phyloP scores from a whole-genome alignment of 768 basidiomycete species.

The Rhodosporidiobolus sp. region DNA sequence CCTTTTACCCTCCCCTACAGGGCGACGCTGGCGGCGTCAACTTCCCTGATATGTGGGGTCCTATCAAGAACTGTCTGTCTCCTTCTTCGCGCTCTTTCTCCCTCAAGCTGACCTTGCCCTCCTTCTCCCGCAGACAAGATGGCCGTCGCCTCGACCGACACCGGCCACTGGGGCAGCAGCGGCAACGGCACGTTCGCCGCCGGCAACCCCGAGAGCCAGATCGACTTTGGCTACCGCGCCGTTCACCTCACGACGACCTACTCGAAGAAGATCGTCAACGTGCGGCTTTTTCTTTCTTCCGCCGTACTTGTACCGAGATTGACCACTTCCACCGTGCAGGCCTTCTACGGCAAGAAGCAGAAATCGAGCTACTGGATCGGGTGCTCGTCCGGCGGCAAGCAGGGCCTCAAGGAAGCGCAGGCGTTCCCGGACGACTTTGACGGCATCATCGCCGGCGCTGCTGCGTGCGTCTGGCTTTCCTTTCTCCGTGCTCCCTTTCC shows the following conservation, averaged over 20 bases:
- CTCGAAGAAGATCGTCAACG: constrained; percentile 38
- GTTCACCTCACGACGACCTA: constrained; percentile 40
- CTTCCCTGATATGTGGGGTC: constrained; percentile 34
- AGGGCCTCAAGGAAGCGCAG: constrained; percentile 33
- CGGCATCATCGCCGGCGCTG: constrained; percentile 36
- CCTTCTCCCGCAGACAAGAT: constrained; percentile 3
- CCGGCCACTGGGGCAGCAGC: constrained; percentile 17
- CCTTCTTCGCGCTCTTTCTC: neutral
- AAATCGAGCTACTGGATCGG: constrained; percentile 38
- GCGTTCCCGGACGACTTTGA: constrained; percentile 37
- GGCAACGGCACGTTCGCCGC: constrained; percentile 32
- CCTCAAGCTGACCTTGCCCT: too few species aligned
- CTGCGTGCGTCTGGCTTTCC: constrained; percentile 9
- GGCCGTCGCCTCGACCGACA: constrained; percentile 31
- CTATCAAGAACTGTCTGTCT: constrained; percentile 18
- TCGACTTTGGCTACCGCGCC: constrained; percentile 37
- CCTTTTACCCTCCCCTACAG: neutral
- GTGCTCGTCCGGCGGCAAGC: constrained; percentile 43
- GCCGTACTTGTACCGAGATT: too few species aligned
- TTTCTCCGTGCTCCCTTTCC: neutral
- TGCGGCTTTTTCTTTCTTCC: neutral
- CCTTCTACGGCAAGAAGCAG: constrained; percentile 34
- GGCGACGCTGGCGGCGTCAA: constrained; percentile 35
- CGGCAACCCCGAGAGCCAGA: constrained; percentile 22
- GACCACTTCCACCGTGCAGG: neutral